Percentiles rank a stretch among this genome's conserved stretches.
phyloP scores from a whole-genome alignment of 2,329 filamentous ascomycete genomes.

The Ilyonectria mors-panacis region DNA sequence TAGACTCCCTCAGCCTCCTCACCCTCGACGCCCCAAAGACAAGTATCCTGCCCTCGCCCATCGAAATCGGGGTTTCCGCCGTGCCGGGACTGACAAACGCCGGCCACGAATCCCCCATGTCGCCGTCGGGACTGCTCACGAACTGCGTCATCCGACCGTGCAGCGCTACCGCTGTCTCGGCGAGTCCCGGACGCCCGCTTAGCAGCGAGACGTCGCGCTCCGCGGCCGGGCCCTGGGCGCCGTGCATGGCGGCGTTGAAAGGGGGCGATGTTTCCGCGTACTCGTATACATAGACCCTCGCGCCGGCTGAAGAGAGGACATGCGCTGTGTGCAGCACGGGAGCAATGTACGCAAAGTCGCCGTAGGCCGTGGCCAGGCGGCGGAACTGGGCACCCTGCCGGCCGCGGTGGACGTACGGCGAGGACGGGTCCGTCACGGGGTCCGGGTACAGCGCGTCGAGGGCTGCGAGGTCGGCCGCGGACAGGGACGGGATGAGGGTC shows the following conservation, averaged over 20 bases:
- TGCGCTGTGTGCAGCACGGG: conserved; percentile 74
- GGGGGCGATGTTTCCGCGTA: conserved; percentile 64
- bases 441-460: conserved; percentile 76
- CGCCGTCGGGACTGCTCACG: conserved; percentile 49
- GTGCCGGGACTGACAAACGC: conserved; percentile 59
- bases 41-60: conserved; percentile 57
- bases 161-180: conserved; percentile 58
- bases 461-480: conserved; percentile 63
- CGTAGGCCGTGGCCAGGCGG: conserved; percentile 73
- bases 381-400: conserved; percentile 68
- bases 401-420: conserved; percentile 57
- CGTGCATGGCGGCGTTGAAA: conserved; percentile 62
- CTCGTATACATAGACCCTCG: conserved; percentile 69
- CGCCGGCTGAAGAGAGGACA: conserved; percentile 51
- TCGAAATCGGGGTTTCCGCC: conserved; percentile 1
- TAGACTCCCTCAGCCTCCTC: conserved; percentile 64
- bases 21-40: conserved; percentile 74
- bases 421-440: conserved; percentile 58
- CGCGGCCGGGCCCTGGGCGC: conserved; percentile 61
- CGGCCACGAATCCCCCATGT: conserved; percentile 56
- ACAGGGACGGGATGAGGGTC: conserved; percentile 71
- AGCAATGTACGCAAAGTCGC: conserved; percentile 75
- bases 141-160: conserved; percentile 59
- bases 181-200: conserved; percentile 54
- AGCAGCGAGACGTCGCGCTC: conserved; percentile 59